Conservation (phyloP, 83 land plant genomes). For the Thuja plicata region DNA sequence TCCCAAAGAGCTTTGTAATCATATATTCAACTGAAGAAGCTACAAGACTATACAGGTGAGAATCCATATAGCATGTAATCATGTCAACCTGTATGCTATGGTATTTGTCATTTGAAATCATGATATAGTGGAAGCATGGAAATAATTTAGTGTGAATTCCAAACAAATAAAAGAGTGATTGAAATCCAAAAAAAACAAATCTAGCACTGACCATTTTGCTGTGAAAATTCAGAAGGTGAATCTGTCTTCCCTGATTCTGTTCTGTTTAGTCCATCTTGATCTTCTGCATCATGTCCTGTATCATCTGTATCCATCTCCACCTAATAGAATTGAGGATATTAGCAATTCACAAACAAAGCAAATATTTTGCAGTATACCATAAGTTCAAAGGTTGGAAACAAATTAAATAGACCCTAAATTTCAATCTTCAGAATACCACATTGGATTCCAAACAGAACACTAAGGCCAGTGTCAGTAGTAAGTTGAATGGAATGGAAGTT, state of each 20-base stretch:
- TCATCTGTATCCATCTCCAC: slow-evolving; percentile 91
- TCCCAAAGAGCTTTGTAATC: background rate
- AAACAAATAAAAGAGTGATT: background rate
- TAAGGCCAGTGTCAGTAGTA: background rate
- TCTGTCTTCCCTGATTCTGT: background rate
- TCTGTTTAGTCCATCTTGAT: background rate
- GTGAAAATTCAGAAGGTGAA: slow-evolving; percentile 10
- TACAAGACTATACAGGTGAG: background rate
- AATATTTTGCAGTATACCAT: background rate
- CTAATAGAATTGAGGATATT: slow-evolving; percentile 24
- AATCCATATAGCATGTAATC: background rate
- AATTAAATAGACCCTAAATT: background rate
- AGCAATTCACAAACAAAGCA: background rate
- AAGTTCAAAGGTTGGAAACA: background rate
- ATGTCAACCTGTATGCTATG: background rate
- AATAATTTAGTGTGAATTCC: too few species aligned
- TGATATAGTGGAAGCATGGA: background rate
- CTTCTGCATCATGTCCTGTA: slow-evolving; percentile 22
- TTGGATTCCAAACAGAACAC: background rate
- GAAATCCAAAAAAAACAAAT: background rate
- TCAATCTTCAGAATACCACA: background rate
- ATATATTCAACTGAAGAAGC: background rate
- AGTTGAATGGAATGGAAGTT: background rate
- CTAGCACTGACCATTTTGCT: slow-evolving; percentile 9
- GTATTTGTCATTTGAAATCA: background rate